A percentile compares a stretch with the other conserved stretches of the same genome.
phyloP scores from a whole-genome alignment of 2,329 filamentous ascomycete species.

The Tolypocladium guangdongense region DNA sequence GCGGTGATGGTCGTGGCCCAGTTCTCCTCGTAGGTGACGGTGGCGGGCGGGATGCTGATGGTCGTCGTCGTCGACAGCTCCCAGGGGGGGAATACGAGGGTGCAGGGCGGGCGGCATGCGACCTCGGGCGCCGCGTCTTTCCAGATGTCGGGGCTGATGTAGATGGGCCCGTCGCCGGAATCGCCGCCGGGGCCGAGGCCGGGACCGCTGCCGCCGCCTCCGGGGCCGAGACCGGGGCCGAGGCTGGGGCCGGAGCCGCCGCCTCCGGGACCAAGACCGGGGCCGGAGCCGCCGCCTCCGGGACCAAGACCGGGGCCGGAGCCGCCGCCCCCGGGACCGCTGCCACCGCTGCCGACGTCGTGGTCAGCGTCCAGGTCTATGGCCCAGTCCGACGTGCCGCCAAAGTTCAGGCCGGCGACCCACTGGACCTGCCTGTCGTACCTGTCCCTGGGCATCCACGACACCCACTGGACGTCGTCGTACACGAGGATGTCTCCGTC shows the following conservation, averaged over 20 bases:
- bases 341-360: not conserved
- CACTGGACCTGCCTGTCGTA: not conserved
- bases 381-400: not conserved
- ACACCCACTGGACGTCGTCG: slow-evolving; percentile 7
- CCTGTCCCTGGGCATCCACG: not conserved
- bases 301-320: not conserved
- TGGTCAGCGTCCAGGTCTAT: not conserved
- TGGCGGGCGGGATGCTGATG: not conserved
- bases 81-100: slow-evolving; percentile 1
- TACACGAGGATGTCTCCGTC: slow-evolving; percentile 10
- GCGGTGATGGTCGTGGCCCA: not conserved
- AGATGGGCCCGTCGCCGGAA: not conserved
- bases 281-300: not conserved
- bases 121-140: not conserved
- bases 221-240: no score
- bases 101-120: not conserved
- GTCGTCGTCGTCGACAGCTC: not conserved
- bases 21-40: not conserved
- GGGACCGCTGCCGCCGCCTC: not conserved
- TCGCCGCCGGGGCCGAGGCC: not conserved
- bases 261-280: not conserved
- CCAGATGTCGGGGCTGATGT: not conserved
- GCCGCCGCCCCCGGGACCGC: not conserved
- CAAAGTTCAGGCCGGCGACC: not conserved
- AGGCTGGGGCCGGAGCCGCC: not conserved